These are phyloP conservation scores for Aspergillus novoparasiticus DNA, from an alignment of 2,329 filamentous ascomycete species.

Conservation along the genomic window DNA sequence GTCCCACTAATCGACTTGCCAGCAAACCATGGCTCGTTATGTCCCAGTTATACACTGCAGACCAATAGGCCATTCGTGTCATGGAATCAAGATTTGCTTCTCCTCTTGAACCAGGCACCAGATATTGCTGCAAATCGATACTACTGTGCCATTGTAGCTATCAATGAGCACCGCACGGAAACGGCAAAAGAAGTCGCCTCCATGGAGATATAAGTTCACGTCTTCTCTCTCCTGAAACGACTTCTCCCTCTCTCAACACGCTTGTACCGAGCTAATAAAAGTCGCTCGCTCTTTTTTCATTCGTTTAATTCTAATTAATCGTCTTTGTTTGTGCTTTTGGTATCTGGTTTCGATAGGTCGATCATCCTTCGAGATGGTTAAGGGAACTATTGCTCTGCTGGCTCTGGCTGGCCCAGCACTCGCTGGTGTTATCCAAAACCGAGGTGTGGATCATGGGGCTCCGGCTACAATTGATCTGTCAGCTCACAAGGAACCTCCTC, in stretches of 20 bases:
- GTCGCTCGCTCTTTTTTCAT: slow-evolving; percentile 25
- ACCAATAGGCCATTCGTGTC: slow-evolving; percentile 16
- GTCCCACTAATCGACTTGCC: slow-evolving; percentile 20
- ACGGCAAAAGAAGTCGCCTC: slow-evolving; percentile 9
- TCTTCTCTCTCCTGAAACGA: not conserved
- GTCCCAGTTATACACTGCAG: slow-evolving; percentile 19
- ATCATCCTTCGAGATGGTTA: slow-evolving; percentile 37
- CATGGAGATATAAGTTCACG: slow-evolving; percentile 31
- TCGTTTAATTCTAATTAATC: slow-evolving; percentile 24
- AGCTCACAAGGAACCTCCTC: not conserved
- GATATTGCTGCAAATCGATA: slow-evolving; percentile 25
- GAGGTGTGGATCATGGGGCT: slow-evolving; percentile 9
- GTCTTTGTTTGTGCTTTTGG: slow-evolving; percentile 19
- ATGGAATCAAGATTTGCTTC: slow-evolving; percentile 10
- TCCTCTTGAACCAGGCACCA: slow-evolving; percentile 14
- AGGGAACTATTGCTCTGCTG: slow-evolving; percentile 36
- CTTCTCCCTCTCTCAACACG: slow-evolving; percentile 12
- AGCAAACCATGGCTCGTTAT: slow-evolving; percentile 20
- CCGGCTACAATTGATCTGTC: slow-evolving; percentile 16
- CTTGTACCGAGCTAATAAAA: slow-evolving; percentile 17
- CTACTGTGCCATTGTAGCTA: slow-evolving; percentile 30
- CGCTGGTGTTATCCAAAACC: slow-evolving; percentile 33
- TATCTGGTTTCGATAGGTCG: slow-evolving; percentile 14
- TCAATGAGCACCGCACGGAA: slow-evolving; percentile 20
- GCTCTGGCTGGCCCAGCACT: slow-evolving; percentile 39